These are phyloP conservation scores for Debaryomyces sp. DNA, from an alignment of 1,139 yeast genomes.

Conservation along the genomic window DNA sequence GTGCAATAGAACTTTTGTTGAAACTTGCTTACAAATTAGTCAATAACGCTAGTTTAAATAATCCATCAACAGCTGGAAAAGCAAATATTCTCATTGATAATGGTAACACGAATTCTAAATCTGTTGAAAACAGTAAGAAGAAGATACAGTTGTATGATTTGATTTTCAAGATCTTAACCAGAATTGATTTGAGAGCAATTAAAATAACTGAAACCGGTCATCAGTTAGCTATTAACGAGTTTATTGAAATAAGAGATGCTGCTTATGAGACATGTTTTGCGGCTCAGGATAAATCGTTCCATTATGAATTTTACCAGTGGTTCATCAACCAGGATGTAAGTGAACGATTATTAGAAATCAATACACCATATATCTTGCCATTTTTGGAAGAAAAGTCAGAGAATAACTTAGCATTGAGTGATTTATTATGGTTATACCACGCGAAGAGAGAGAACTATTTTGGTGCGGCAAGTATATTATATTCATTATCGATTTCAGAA, in stretches of 20 bases:
- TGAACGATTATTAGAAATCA: conserved; percentile 74
- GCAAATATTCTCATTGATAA: conserved; percentile 11
- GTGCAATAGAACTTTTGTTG: conserved; percentile 82
- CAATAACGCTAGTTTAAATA: conserved; percentile 19
- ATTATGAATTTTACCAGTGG: conserved; percentile 93
- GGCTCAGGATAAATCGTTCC: conserved; percentile 80
- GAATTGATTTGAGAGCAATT: conserved; percentile 69
- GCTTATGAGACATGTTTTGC: conserved; percentile 76
- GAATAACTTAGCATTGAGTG: conserved; percentile 71
- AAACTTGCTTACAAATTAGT: conserved; percentile 75
- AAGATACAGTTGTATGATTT: conserved; percentile 68
- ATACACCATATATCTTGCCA: conserved; percentile 77
- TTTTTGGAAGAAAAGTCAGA: conserved; percentile 76
- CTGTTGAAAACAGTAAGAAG: conserved; percentile 25
- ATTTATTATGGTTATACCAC: conserved; percentile 85
- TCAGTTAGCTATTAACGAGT: conserved; percentile 52
- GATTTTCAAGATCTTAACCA: conserved; percentile 72
- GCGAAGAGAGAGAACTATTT: conserved; percentile 80
- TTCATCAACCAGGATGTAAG: conserved; percentile 76
- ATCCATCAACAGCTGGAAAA: conserved; percentile 10
- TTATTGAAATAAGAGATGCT: conserved; percentile 64
- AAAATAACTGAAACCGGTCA: conserved; percentile 48
- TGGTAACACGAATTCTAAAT: conserved; percentile 14
- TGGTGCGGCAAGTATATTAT: conserved; percentile 82
- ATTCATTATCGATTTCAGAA: conserved; percentile 71